Base-by-base conservation (phyloP, 345 rosid species). In the Cardamine chenopodiifolia region DNA sequence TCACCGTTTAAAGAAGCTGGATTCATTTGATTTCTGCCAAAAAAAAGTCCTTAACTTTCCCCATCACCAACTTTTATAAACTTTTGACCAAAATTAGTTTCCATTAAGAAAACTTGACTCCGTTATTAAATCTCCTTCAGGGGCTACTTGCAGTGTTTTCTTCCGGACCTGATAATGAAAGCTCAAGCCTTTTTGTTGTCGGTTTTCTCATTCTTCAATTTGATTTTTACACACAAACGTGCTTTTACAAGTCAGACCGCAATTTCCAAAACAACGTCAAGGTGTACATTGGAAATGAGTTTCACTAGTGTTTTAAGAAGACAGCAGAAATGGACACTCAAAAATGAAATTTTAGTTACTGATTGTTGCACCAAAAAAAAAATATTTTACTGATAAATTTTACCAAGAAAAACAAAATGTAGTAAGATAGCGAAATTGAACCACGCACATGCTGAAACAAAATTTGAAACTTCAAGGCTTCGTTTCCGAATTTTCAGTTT, bases 151-250 rank as follows among this genome's bases (percentile, higher is more conserved):
- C 8, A 7, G 2, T 32, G 25, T 11, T 25, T 45, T 64, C 42
- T 65, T 29, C 42, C 19, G 32, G 20, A 66, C n/a, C 3, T 34
- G 28, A 15, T 31, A 47, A 49, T 6, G 31, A 31, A 65, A 19
- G 5, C 45, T 7, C 44, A 10, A 7, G 49, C 28, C 28, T 26
- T 7, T 6, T 19, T 34, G 45, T 2, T 6, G 0, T 8, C 32
- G 44, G 8, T 49, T n/a, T 22, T 6, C 10, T 25, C 61, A 26
- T 68, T 28, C 22, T 42, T 29, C 42, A 3, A 56, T 56, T 42
- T 28, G 26, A 42, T 44, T 56, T 56, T 69, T 7, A 45, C 49
- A 69, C 55, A 39, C 63, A 42, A 28, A 28, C 29, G 29, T 13
- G 29, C 1, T 32, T 19, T 13, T 31, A 32, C 57, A 49, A 66